Evolutionary conservation across 306 rosid species (phyloP).

Genomic region (Prunus mume): DNA sequence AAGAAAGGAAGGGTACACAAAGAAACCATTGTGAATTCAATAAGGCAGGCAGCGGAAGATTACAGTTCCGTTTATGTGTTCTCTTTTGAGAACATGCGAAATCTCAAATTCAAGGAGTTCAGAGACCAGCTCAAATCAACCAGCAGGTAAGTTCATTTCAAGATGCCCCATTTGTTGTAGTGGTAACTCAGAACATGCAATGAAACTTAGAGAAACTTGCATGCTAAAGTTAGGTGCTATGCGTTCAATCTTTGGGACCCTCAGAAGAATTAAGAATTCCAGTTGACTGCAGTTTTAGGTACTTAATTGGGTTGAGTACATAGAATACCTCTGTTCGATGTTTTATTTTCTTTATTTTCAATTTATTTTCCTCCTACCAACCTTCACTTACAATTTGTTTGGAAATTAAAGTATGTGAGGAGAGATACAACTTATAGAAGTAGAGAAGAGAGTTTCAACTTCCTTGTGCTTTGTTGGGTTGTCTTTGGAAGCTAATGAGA

Average conservation of each 20-base stretch:
- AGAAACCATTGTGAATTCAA: conserved; percentile 56
- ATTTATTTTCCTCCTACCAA: neutral
- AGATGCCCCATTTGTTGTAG: neutral
- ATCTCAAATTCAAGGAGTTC: conserved; percentile 84
- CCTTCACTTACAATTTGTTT: neutral
- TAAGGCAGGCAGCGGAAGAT: conserved; percentile 69
- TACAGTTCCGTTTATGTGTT: conserved; percentile 67
- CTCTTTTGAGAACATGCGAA: conserved; percentile 89
- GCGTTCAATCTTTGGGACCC: neutral
- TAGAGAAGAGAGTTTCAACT: neutral
- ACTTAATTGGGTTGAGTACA: neutral
- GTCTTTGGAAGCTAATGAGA: neutral
- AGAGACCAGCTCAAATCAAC: conserved; percentile 67
- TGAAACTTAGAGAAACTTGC: neutral
- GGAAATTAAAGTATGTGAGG: neutral
- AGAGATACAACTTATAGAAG: neutral
- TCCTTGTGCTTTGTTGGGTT: neutral
- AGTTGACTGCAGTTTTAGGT: neutral
- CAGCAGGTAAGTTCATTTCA: conserved; percentile 48
- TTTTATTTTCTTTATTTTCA: neutral
- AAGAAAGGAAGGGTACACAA: conserved; percentile 86
- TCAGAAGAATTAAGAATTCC: neutral
- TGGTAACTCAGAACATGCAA: neutral
- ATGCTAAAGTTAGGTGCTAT: neutral
- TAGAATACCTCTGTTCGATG: neutral